Evolutionary conservation across 495 filamentous ascomycete species (phyloP).

Genomic region (Amorphotheca resinae): DNA sequence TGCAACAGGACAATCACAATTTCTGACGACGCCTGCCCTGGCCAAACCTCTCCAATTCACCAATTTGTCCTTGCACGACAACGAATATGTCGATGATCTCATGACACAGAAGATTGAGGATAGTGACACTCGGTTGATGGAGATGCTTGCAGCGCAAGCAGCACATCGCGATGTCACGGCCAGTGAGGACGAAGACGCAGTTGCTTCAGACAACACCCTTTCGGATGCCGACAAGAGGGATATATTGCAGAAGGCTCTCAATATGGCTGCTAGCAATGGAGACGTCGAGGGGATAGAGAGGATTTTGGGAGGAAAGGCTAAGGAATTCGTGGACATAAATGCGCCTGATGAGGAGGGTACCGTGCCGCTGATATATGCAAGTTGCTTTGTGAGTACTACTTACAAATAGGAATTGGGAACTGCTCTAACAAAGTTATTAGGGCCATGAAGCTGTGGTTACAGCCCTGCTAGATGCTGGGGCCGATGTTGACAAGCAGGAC

Average conservation of each 20-base stretch:
- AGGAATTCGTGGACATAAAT: constrained; percentile 74
- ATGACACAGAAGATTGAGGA: constrained; percentile 53
- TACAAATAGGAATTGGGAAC: constrained; percentile 6
- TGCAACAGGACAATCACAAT: constrained; percentile 80
- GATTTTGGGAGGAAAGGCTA: constrained; percentile 64
- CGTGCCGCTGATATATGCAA: constrained; percentile 90
- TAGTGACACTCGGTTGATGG: constrained; percentile 77
- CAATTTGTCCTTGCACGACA: constrained; percentile 65
- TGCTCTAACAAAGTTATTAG: constrained; percentile 29
- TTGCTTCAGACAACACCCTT: constrained; percentile 60
- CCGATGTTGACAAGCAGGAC: constrained; percentile 88
- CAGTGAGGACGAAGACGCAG: constrained; percentile 64
- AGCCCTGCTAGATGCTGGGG: constrained; percentile 72
- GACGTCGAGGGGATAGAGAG: constrained; percentile 70
- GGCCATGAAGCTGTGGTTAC: constrained; percentile 85
- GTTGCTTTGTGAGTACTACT: constrained; percentile 84
- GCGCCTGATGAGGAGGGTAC: constrained; percentile 90
- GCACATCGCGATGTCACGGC: constrained; percentile 63
- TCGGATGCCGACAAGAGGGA: constrained; percentile 66
- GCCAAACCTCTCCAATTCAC: constrained; percentile 77
- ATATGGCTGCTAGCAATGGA: constrained; percentile 95
- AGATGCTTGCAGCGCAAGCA: constrained; percentile 92
- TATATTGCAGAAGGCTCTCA: constrained; percentile 72
- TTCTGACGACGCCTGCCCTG: constrained; percentile 71
- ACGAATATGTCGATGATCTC: constrained; percentile 48